Conservation (phyloP, 1,284 basidiomycete species). For the Rhodotorula sp. region DNA sequence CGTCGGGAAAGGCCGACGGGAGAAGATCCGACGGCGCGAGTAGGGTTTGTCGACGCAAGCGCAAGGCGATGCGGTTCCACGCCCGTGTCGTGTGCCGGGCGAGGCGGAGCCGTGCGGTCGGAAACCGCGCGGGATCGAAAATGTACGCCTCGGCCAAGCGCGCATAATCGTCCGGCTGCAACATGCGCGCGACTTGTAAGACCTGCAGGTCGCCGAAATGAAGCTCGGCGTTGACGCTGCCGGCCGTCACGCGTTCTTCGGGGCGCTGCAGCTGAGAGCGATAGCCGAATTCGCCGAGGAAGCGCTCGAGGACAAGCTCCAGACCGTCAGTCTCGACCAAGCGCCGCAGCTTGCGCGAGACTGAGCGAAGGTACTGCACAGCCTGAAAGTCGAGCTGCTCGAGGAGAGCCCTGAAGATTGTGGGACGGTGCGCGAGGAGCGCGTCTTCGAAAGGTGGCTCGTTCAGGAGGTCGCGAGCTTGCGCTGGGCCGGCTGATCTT, state of each 20-base stretch:
- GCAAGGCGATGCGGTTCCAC: constrained; percentile 48
- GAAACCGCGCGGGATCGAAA: constrained; percentile 41
- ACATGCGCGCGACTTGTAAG: constrained; percentile 58
- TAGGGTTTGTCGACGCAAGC: constrained; percentile 46
- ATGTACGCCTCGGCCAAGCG: constrained; percentile 34
- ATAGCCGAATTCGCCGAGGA: constrained; percentile 40
- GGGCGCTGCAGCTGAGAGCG: background rate
- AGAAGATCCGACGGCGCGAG: constrained; percentile 1
- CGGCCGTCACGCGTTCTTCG: background rate
- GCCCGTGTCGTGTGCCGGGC: constrained; percentile 49
- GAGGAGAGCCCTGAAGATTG: too few relatives aligned
- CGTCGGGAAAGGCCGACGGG: constrained; percentile 3
- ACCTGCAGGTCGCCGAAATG: constrained; percentile 71
- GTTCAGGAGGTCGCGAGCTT: too few relatives aligned
- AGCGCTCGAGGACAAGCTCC: constrained; percentile 42
- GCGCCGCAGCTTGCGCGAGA: constrained; percentile 25
- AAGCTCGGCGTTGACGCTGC: constrained; percentile 17
- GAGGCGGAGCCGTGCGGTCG: constrained; percentile 45
- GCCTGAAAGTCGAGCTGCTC: too few relatives aligned
- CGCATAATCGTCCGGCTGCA: constrained; percentile 29
- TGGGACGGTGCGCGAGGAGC: too few relatives aligned
- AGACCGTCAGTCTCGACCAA: constrained; percentile 18
- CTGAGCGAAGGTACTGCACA: background rate
- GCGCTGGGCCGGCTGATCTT: too few relatives aligned
- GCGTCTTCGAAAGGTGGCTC: too few relatives aligned